A percentile compares a stretch with the other conserved stretches of the same genome.
Evolutionary conservation across 106 monocot species (phyloP).

Genomic region (Phalaenopsis aphrodite): DNA sequence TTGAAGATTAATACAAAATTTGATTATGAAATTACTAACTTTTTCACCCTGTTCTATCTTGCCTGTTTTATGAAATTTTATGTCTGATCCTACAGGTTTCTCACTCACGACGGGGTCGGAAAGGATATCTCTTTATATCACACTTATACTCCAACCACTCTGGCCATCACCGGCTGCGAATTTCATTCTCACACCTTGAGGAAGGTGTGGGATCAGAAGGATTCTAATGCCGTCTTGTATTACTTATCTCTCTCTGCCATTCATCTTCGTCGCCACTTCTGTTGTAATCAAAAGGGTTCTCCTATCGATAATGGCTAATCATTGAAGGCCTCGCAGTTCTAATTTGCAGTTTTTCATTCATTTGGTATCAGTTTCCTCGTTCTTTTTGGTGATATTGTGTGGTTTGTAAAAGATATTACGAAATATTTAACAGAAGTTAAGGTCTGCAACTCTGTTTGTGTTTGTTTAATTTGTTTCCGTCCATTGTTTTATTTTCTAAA

Average conservation of each 20-base stretch:
- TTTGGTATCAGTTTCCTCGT: not conserved
- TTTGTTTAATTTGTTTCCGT: not conserved
- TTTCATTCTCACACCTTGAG: slow-evolving; percentile 62
- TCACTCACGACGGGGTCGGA: slow-evolving; percentile 27
- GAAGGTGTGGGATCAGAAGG: slow-evolving; percentile 71
- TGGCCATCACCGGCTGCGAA: slow-evolving; percentile 44
- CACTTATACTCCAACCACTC: slow-evolving; percentile 46
- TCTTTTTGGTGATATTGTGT: not conserved
- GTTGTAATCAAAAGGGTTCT: slow-evolving; percentile 35
- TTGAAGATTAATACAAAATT: not conserved
- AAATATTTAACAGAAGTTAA: not conserved
- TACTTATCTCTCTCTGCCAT: slow-evolving; percentile 29
- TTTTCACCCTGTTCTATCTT: not conserved
- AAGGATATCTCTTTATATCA: slow-evolving; percentile 20
- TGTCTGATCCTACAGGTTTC: slow-evolving; percentile 16
- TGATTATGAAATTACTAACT: not conserved
- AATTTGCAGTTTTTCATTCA: not conserved
- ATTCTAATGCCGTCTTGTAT: slow-evolving; percentile 16
- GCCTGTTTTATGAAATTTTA: not conserved
- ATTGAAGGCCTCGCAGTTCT: not conserved
- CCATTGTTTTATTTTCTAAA: not conserved
- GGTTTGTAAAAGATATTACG: not conserved
- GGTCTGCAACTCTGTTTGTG: not conserved
- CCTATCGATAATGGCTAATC: slow-evolving; percentile 72
- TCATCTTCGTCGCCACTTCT: slow-evolving; percentile 27